Conservation (phyloP, 2,329 filamentous ascomycete genomes). For the Nectriaceae sp. region DNA sequence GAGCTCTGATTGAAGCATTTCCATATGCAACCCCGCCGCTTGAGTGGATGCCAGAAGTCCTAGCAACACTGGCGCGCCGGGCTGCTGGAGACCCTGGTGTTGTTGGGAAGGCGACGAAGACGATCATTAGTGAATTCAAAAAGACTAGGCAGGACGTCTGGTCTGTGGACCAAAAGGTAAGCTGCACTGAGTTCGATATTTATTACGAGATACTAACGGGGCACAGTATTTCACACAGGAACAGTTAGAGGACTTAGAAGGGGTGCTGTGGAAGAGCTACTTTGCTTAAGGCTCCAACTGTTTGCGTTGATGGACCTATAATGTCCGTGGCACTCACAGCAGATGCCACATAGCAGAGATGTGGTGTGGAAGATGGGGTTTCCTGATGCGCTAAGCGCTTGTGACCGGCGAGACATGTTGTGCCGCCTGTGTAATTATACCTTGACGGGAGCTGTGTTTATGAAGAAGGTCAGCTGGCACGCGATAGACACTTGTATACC, state of each 20-base stretch:
- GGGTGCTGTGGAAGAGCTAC: constrained; percentile 99
- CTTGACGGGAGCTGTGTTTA: not conserved
- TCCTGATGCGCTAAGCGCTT: not conserved
- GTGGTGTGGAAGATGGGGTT: constrained; percentile 3
- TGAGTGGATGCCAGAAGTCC: constrained; percentile 87
- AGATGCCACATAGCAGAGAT: not conserved
- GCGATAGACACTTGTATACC: constrained; percentile 25
- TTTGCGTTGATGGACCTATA: not conserved
- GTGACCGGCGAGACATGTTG: not conserved
- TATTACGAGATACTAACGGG: constrained; percentile 23
- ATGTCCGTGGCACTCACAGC: not conserved
- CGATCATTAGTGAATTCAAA: constrained; percentile 94
- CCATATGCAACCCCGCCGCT: constrained; percentile 94
- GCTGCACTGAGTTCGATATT: constrained; percentile 30
- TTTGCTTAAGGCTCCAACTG: constrained; percentile 67
- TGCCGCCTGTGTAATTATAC: constrained; percentile 17
- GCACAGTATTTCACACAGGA: constrained; percentile 79
- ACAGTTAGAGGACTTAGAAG: constrained; percentile 91
- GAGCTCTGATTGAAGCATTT: constrained; percentile 91
- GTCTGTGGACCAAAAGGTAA: constrained; percentile 95
- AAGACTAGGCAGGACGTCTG: constrained; percentile 99
- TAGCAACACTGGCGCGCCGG: constrained; percentile 80
- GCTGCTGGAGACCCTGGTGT: constrained; percentile 88
- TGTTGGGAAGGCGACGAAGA: constrained; percentile 94
- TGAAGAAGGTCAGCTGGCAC: not conserved